These are phyloP conservation scores for Talinum fruticosum DNA, from an alignment of 148 eudicot species.

Conservation along the genomic window DNA sequence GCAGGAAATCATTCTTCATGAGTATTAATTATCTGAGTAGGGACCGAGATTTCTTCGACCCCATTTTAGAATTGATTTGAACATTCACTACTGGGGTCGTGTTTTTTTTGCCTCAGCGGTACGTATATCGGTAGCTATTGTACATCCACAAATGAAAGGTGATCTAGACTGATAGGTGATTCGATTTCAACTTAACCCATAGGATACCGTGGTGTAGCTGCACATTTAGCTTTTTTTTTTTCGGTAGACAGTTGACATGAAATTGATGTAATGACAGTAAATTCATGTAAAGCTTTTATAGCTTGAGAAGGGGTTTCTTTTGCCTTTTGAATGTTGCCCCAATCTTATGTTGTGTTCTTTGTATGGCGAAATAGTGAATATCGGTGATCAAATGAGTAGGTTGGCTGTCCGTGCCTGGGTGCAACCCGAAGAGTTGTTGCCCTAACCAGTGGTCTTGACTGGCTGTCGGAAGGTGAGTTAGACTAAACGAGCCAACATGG, in stretches of 20 bases:
- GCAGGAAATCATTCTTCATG: constrained; percentile 4
- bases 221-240: background rate
- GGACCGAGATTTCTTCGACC: constrained; percentile 7
- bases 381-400: too few relatives aligned
- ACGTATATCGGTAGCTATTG: constrained; percentile 21
- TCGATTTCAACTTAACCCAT: background rate
- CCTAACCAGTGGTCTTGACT: too few relatives aligned
- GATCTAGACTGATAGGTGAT: constrained; percentile 21
- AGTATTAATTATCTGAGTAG: background rate
- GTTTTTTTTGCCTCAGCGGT: constrained; percentile 15
- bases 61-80: background rate
- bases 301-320: too few relatives aligned
- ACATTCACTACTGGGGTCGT: background rate
- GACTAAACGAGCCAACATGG: too few relatives aligned
- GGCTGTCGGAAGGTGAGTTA: too few relatives aligned
- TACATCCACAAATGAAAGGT: constrained; percentile 26
- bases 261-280: background rate
- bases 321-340: too few relatives aligned
- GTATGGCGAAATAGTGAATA: too few relatives aligned
- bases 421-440: too few relatives aligned
- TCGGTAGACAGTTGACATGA: background rate
- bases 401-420: too few relatives aligned
- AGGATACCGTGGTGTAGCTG: background rate
- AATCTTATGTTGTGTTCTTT: too few relatives aligned
- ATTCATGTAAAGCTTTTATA: background rate